Conservation (phyloP, 2,329 filamentous ascomycete species). For the Colletotrichum acutatum region DNA sequence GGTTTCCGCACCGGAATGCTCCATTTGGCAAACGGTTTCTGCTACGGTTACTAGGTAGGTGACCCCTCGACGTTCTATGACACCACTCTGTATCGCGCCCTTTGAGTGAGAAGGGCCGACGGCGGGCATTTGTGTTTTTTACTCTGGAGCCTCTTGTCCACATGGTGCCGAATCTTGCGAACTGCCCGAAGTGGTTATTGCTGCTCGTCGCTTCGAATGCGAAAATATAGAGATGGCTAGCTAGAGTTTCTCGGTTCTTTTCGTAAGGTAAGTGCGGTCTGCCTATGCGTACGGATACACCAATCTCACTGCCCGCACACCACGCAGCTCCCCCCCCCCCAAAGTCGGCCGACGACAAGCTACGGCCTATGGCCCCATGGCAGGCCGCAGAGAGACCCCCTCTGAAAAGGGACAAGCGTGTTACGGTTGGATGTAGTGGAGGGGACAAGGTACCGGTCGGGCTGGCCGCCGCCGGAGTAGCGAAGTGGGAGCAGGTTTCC, state of each 20-base stretch:
- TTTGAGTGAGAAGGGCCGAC: background rate
- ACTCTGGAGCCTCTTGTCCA: background rate
- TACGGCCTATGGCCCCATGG: background rate
- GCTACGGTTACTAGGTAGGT: background rate
- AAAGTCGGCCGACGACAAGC: background rate
- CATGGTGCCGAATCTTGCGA: background rate
- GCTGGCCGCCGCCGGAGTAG: conserved; percentile 28
- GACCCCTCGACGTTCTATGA: background rate
- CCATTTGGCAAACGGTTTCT: background rate
- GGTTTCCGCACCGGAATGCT: background rate
- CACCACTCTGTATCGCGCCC: background rate
- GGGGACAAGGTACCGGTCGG: conserved; percentile 4
- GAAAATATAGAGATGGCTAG: background rate
- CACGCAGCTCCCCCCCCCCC: background rate
- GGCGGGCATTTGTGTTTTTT: background rate
- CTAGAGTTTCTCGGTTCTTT: background rate
- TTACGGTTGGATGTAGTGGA: background rate
- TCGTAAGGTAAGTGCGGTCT: background rate
- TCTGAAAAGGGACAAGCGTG: conserved; percentile 4
- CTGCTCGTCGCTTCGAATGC: background rate
- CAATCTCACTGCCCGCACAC: background rate
- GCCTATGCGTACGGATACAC: background rate
- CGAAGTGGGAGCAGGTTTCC: conserved; percentile 27
- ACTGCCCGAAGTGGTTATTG: background rate
- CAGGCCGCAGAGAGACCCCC: background rate